Evolutionary conservation across 148 eudicot genomes (phyloP).

Genomic region (Pouteria glomerata): DNA sequence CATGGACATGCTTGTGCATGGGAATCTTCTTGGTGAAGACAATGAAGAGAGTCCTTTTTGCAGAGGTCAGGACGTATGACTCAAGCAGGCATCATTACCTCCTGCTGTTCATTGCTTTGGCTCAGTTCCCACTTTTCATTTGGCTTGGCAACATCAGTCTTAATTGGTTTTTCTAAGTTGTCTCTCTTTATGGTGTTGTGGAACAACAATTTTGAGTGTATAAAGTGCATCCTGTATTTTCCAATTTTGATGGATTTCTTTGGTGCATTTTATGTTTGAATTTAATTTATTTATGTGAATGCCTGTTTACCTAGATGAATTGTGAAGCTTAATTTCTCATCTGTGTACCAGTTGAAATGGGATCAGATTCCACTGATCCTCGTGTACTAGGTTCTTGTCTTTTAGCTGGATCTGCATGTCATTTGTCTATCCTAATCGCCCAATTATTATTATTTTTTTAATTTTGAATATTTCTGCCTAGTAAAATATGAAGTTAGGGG

Average conservation of each 20-base stretch:
- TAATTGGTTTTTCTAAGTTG: slow-evolving; percentile 18
- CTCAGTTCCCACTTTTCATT: slow-evolving; percentile 68
- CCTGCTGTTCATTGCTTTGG: slow-evolving; percentile 59
- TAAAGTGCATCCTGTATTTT: not conserved
- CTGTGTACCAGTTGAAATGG: too few relatives aligned
- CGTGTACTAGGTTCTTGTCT: too few relatives aligned
- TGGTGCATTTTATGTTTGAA: not conserved
- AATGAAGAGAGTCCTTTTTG: slow-evolving; percentile 65
- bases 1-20: slow-evolving; percentile 64
- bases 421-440: too few relatives aligned
- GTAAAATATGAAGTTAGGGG: too few relatives aligned
- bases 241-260: slow-evolving; percentile 1
- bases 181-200: not conserved
- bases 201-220: not conserved
- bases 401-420: too few relatives aligned
- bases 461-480: too few relatives aligned
- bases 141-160: slow-evolving; percentile 73
- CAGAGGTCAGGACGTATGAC: slow-evolving; percentile 64
- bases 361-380: too few relatives aligned
- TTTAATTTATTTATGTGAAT: not conserved
- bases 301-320: not conserved
- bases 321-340: too few relatives aligned
- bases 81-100: slow-evolving; percentile 64
- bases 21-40: slow-evolving; percentile 66
- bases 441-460: too few relatives aligned